Base-by-base conservation (phyloP, 352 stramenopile species). In the Elongisporangium undulatum region DNA sequence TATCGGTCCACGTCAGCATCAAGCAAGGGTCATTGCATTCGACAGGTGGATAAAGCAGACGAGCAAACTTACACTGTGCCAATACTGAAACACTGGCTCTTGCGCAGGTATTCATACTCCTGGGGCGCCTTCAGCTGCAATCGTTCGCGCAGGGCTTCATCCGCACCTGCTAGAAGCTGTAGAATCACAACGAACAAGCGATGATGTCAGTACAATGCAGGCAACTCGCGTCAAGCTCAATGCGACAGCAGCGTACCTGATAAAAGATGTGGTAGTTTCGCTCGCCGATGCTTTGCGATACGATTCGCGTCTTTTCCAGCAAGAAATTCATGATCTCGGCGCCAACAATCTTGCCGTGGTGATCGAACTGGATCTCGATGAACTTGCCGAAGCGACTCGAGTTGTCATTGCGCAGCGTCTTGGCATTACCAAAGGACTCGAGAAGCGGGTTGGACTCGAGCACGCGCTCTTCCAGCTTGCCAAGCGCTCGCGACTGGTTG, bases 191-290 rank as follows among this genome's bases (percentile, higher is more conserved):
- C 17, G 45, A 23, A 55, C n/a, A 48, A 57, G 59, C n/a, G 64
- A 55, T 45, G 64, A 55, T 45, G 12, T 45, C 34, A 45, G 13
- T 15, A 19, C 53, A 23, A 8, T 22, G 34, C 3, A 52, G 12
- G 8, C 13, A 39, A 13, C 2, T 49, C 49, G 21, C 20, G 20
- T n/a, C 38, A 72, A 55, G 13, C 53, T 20, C 20, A 61, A 55
- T 52, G 53, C 19, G 45, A 29, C 63, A 67, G 56, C 62, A 67
- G 56, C 63, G 58, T 50, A 97, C 66, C 74, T 99, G 95, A 66
- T 98, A 98, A 74, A 99, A 99, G 50, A 99, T 95, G 68, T 99
- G 95, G 75, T 98, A 99, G 71, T 98, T 99, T 21, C 95, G 79
- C 61, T 99, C 95, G 0, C 94, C 94, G 1, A 92, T 49, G 68